Evolutionary conservation across 768 basidiomycete genomes (phyloP).

Genomic region (Suillus ampliporus): DNA sequence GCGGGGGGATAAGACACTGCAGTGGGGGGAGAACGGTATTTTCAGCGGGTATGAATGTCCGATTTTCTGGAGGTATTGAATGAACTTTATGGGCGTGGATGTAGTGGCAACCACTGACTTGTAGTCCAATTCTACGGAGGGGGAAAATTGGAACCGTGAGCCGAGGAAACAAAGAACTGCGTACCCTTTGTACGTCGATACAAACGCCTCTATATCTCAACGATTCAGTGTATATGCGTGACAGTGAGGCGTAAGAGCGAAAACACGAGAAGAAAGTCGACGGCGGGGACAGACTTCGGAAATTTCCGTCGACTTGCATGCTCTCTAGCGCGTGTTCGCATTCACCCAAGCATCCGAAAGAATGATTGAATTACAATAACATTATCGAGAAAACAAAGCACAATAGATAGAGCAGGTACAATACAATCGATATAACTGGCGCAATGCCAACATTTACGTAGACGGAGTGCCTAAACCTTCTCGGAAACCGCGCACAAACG

Average conservation of each 20-base stretch:
- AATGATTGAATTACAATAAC: conserved; percentile 4
- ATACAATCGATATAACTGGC: conserved; percentile 4
- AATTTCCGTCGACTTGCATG: conserved; percentile 33
- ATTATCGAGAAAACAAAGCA: conserved; percentile 16
- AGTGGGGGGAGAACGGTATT: conserved; percentile 8
- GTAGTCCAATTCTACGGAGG: conserved; percentile 12
- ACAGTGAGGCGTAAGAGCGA: conserved; percentile 19
- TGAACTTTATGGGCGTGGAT: conserved; percentile 2
- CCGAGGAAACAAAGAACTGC: conserved; percentile 9
- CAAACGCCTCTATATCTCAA: conserved; percentile 16
- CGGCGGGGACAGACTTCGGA: conserved; percentile 27
- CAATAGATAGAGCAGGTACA: conserved; percentile 16
- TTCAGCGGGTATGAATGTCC: not conserved
- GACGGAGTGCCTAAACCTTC: conserved; percentile 50
- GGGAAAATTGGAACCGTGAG: conserved; percentile 11
- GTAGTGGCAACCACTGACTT: conserved; percentile 1
- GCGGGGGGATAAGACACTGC: not conserved
- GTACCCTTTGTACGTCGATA: conserved; percentile 19
- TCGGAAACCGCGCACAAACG: conserved; percentile 70
- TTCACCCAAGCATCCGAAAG: conserved; percentile 1
- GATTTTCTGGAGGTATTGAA: not conserved
- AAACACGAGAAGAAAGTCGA: conserved; percentile 20
- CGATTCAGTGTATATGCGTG: conserved; percentile 13
- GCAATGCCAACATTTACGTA: conserved; percentile 23
- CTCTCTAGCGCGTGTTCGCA: conserved; percentile 15